Percentiles rank a stretch among this genome's conserved stretches.
phyloP scores from a whole-genome alignment of 1,284 basidiomycete genomes.

The Cryptococcus neoformans region DNA sequence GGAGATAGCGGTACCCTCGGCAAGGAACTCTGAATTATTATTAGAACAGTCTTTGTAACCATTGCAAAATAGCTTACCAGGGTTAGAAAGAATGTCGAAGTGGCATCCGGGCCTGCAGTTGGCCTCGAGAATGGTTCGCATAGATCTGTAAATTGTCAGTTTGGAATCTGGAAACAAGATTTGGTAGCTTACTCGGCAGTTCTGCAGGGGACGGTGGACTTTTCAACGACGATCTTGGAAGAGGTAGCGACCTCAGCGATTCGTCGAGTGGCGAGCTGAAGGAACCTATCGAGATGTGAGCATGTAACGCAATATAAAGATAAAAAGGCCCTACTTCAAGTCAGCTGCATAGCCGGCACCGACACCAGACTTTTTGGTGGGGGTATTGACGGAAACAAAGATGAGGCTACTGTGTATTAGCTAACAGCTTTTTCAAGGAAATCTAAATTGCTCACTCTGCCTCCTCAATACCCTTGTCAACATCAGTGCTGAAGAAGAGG shows the following conservation, averaged over 20 bases:
- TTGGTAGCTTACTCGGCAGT: constrained; percentile 67
- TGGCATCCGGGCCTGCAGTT: constrained; percentile 88
- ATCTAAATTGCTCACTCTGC: constrained; percentile 59
- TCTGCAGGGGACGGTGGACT: constrained; percentile 97
- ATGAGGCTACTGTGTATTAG: constrained; percentile 48
- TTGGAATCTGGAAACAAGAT: background rate
- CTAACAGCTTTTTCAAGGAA: background rate
- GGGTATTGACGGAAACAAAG: constrained; percentile 74
- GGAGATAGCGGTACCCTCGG: constrained; percentile 91
- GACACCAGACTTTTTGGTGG: constrained; percentile 96
- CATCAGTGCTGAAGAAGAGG: constrained; percentile 95
- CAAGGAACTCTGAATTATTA: constrained; percentile 67
- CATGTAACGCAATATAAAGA: background rate
- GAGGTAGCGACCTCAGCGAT: constrained; percentile 88
- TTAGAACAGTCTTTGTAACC: background rate
- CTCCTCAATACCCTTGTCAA: constrained; percentile 87
- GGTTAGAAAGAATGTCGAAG: constrained; percentile 99
- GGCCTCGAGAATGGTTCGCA: constrained; percentile 97
- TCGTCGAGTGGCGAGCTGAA: constrained; percentile 92
- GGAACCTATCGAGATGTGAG: constrained; percentile 62
- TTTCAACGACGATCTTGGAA: constrained; percentile 98
- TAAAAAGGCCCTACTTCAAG: constrained; percentile 67
- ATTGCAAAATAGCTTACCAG: constrained; percentile 51
- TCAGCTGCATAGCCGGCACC: constrained; percentile 98
- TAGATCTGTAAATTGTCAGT: constrained; percentile 56